These are phyloP conservation scores for Centaurea solstitialis DNA, from an alignment of 129 eudicot genomes.

Conservation along the genomic window DNA sequence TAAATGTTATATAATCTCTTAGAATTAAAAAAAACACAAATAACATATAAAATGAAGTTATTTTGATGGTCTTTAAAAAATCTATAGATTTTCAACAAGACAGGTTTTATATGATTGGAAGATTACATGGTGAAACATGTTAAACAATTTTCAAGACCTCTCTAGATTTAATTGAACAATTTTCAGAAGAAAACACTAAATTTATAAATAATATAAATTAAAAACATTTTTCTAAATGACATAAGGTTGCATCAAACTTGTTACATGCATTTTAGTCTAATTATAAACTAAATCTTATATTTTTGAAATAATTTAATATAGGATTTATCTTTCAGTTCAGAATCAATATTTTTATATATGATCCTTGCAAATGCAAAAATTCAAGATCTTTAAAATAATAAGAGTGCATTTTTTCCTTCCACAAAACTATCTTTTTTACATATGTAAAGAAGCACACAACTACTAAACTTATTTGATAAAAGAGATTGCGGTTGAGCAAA, in stretches of 20 bases:
- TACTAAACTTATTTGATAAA: not conserved
- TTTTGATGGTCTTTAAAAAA: not conserved
- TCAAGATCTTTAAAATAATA: not conserved
- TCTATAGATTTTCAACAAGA: too few relatives aligned
- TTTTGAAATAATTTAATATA: not conserved
- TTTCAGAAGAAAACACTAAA: not conserved
- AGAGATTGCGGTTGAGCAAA: conserved; percentile 5
- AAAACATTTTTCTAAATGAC: not conserved
- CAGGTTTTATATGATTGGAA: not conserved
- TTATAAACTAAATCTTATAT: not conserved
- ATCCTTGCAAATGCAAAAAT: not conserved
- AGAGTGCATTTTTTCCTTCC: not conserved
- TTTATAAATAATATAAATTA: too few relatives aligned
- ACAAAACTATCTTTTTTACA: not conserved
- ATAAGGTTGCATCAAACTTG: not conserved
- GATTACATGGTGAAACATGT: too few relatives aligned
- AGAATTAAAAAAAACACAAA: not conserved
- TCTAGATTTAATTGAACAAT: not conserved
- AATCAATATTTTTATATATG: not conserved
- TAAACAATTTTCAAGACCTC: too few relatives aligned
- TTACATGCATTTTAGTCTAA: not conserved
- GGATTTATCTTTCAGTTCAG: not conserved
- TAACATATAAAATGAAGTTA: not conserved
- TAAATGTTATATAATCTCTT: too few relatives aligned
- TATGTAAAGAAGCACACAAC: not conserved